Percentiles rank a stretch among this genome's conserved stretches.
These are phyloP conservation scores for Perilla frutescens DNA, from an alignment of 257 asterid genomes.

Conservation along the genomic window DNA sequence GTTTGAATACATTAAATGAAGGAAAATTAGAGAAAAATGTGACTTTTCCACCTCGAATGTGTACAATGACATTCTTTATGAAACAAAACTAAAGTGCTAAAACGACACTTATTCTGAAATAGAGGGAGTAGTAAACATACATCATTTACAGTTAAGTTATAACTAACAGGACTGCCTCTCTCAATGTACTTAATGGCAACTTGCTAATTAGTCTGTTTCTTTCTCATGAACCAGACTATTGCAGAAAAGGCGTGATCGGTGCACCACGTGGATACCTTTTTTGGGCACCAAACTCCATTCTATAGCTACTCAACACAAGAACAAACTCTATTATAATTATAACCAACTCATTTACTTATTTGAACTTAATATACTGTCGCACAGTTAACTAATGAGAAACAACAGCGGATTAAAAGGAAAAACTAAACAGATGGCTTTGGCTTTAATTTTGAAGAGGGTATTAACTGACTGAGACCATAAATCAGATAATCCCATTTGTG, in stretches of 20 bases:
- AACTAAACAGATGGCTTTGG: not conserved
- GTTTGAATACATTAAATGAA: too few relatives aligned
- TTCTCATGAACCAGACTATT: slow-evolving; percentile 9
- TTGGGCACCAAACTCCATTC: slow-evolving; percentile 21
- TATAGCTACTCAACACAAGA: slow-evolving; percentile 17
- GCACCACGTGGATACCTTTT: slow-evolving; percentile 14
- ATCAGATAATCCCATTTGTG: slow-evolving; percentile 16
- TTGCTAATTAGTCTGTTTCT: slow-evolving; percentile 21
- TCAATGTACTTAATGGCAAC: slow-evolving; percentile 25
- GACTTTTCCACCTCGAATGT: too few relatives aligned
- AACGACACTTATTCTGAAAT: too few relatives aligned
- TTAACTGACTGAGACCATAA: not conserved
- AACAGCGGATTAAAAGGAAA: slow-evolving; percentile 14
- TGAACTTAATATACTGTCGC: not conserved
- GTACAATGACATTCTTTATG: too few relatives aligned
- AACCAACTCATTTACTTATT: not conserved
- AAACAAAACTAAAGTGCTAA: too few relatives aligned
- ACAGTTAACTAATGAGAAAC: not conserved
- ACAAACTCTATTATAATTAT: not conserved
- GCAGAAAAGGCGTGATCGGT: slow-evolving; percentile 11
- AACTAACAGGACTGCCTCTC: slow-evolving; percentile 31
- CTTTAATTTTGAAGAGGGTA: slow-evolving; percentile 1
- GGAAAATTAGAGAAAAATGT: too few relatives aligned
- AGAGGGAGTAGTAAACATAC: not conserved
- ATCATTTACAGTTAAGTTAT: slow-evolving; percentile 8